Evolutionary conservation across 192 early-diverging fungal species (phyloP), one percentile per base, ranked within the genome.

Genomic region (Podila epicladia): DNA sequence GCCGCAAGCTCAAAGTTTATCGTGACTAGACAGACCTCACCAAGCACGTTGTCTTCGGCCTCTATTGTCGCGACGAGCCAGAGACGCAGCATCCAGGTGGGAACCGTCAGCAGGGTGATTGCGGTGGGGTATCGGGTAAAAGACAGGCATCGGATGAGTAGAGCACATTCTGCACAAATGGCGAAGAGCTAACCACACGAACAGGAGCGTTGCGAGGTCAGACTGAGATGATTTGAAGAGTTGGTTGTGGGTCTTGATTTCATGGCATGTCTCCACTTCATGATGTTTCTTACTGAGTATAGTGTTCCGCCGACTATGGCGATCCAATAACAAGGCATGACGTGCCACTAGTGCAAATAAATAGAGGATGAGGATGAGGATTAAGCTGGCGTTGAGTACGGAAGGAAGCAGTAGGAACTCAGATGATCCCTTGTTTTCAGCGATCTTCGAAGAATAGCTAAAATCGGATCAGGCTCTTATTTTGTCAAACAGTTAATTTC

Each of bases 161-260:
- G 67, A 22, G 67, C 77, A 31, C 77, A 72, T 37, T 80, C 77
- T 20, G 76, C 76, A 26, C 69, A 72, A 70, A 79, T 79, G 38
- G 70, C 76, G 22, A 79, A 79, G 11, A 71, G 31, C 28, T 72
- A 51, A 24, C n/a, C n/a, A 55, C 35, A 13, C 22, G 53, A 55
- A 2, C 50, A n/a, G 0, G 50, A 55, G 53, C 24, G 6, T 51
- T 17, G 15, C n/a, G 20, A 51, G 24, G 5, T 55, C 6, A 55
- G 53, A 55, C n/a, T n/a, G 53, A 9, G 19, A 55, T 20, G 53
- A n/a, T n/a, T 20, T 7, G 2, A 22, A 3, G 50, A 51, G 35
- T 8, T 3, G 15, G 0, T 41, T 45, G 41, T 15, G 41, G 15
- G 12, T 17, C 41, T 15, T 45, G 41, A 15, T 3, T 45, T 41